Base-by-base conservation (phyloP, 106 monocot species). In the Dioscorea zingiberensis region DNA sequence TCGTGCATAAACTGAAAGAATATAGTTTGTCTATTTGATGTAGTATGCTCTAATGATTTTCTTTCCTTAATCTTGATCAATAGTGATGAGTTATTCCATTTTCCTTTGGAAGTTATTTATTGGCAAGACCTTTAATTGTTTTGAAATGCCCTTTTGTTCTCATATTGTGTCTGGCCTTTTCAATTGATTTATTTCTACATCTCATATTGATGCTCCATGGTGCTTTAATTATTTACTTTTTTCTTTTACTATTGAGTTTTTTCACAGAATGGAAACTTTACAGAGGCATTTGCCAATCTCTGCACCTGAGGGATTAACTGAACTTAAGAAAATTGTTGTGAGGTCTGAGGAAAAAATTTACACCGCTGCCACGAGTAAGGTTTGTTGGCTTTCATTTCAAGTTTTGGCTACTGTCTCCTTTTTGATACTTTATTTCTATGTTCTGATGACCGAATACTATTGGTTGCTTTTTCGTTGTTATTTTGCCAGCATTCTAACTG, bases 331-430 rank as follows among this genome's bases (percentile, higher is more conserved):
- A 69, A 85, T 88, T 73, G 94, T 91, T 46, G 46, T 80, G 4
- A 58, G 81, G 22, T 91, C 87, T 78, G 94, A 95, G 66, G 87
- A 91, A 74, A 91, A 95, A 69, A 95, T 91, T 56, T 95, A 83
- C 66, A 73, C 66, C 69, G 78, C 74, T 47, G 85, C 94, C 47
- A 74, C 61, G 3, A 83, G 46, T 67, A 91, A 88, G 87, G 94
- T 95, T 47, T 3, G 27, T 67, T 3, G 27, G 27, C 25, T 62
- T 13, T 27, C 9, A 5, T 55, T n/a, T 55, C 26, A 30, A 54
- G 24, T 1, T 8, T 25, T 66, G 12, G 13, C 30, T 60, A 13
- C 25, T 8, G 46, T 13, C 46, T 8, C 46, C n/a, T n/a, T n/a
- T n/a, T n/a, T n/a, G n/a, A n/a, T n/a, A n/a, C n/a, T n/a, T n/a